A percentile compares a stretch with the other conserved stretches of the same genome.
These are phyloP conservation scores for Jaenimonas drosophilae DNA, from an alignment of 208 protist genomes.

Conservation along the genomic window DNA sequence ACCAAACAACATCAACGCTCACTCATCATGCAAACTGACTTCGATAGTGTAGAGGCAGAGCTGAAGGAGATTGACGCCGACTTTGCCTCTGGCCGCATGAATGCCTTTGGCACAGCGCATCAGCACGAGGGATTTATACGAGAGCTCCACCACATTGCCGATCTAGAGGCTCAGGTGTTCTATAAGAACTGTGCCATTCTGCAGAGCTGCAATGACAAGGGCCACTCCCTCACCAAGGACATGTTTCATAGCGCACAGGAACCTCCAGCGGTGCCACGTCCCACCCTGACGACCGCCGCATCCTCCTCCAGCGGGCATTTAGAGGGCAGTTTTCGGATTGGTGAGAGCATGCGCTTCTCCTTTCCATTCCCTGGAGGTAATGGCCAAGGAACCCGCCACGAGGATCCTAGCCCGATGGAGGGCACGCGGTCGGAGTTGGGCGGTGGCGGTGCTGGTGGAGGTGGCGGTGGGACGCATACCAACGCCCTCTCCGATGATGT, in stretches of 20 bases:
- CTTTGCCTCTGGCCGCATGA: constrained; percentile 76
- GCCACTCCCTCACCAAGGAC: constrained; percentile 49
- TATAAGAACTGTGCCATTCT: constrained; percentile 70
- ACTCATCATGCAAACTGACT: constrained; percentile 44
- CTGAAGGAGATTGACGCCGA: constrained; percentile 75
- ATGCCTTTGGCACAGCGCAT: constrained; percentile 57
- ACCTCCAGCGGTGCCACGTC: no score
- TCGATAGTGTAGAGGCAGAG: constrained; percentile 66
- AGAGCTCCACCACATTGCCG: constrained; percentile 63
- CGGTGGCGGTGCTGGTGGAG: not conserved
- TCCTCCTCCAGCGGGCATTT: no score
- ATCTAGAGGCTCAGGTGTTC: constrained; percentile 82
- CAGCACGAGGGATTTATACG: constrained; percentile 68
- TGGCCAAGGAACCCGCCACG: no score
- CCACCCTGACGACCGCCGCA: no score
- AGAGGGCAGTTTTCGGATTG: no score
- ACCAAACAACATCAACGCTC: no score
- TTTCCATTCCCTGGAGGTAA: no score
- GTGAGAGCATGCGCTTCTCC: no score
- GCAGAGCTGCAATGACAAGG: constrained; percentile 41
- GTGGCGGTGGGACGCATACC: constrained; percentile 20
- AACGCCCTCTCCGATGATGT: constrained; percentile 47
- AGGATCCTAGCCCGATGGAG: no score
- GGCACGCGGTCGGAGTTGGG: not conserved
- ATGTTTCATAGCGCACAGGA: constrained; percentile 52